phyloP scores from a whole-genome alignment of 305 asterid genomes.

The Ajuga reptans region DNA sequence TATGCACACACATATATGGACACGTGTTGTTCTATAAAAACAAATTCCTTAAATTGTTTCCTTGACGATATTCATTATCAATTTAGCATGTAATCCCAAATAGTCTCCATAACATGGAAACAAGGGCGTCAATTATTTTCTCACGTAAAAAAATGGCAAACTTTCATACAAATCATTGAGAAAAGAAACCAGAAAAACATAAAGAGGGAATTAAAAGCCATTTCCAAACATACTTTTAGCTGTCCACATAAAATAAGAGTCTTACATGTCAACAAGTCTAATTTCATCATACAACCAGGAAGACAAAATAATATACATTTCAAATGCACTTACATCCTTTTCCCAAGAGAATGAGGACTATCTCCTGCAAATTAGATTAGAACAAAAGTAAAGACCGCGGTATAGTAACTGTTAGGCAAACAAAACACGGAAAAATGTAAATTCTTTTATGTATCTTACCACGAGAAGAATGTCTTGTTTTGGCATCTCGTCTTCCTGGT shows the following conservation, averaged over 20 bases:
- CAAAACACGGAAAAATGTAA: conserved; percentile 1
- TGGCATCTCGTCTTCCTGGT: conserved; percentile 46
- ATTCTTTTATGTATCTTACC: conserved; percentile 36
- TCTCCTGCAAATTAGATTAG: conserved; percentile 46
- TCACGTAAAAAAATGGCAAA: background rate
- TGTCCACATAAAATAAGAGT: conserved; percentile 4
- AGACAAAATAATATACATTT: background rate
- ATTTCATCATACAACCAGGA: background rate
- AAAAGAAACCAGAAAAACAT: background rate
- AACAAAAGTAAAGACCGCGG: conserved; percentile 20
- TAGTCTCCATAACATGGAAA: conserved; percentile 1
- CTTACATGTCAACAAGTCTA: background rate
- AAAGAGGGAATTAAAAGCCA: background rate
- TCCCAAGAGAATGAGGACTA: conserved; percentile 43
- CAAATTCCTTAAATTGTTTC: background rate
- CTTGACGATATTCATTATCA: background rate
- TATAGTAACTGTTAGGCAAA: background rate
- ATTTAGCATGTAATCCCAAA: background rate
- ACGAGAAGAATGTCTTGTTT: conserved; percentile 43
- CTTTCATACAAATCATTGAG: background rate
- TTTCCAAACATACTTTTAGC: background rate
- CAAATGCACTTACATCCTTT: conserved; percentile 44
- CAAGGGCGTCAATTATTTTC: background rate
- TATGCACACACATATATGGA: background rate
- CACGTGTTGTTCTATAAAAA: background rate